These are phyloP conservation scores for Vitis rotundifolia DNA, from an alignment of 164 flowering plant genomes.

Conservation along the genomic window DNA sequence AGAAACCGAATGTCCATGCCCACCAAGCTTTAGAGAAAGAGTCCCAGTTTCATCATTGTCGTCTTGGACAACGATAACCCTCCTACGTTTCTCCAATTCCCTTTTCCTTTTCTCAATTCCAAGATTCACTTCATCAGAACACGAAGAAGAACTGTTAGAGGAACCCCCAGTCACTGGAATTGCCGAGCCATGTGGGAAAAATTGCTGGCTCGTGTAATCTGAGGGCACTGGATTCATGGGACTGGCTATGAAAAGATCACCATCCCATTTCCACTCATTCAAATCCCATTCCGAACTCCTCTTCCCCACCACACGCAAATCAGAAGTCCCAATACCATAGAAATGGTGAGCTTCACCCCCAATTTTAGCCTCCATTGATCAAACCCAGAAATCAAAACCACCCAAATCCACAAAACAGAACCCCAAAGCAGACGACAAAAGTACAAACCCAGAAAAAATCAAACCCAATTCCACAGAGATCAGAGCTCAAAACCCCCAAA, in stretches of 20 bases:
- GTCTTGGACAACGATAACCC: constrained; percentile 44
- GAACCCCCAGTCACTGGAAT: constrained; percentile 25
- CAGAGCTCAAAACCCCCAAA: constrained; percentile 13
- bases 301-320: constrained; percentile 47
- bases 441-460: background rate
- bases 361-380: constrained; percentile 59
- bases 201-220: constrained; percentile 42
- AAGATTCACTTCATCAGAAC: constrained; percentile 40
- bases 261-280: constrained; percentile 97
- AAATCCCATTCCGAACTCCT: constrained; percentile 73
- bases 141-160: constrained; percentile 39
- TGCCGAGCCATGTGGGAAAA: constrained; percentile 44
- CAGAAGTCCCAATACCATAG: constrained; percentile 35
- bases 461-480: constrained; percentile 9
- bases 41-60: constrained; percentile 50
- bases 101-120: constrained; percentile 25
- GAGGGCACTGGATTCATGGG: constrained; percentile 42
- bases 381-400: constrained; percentile 9
- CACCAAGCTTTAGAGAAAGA: constrained; percentile 77
- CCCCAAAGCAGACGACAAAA: constrained; percentile 1
- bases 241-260: constrained; percentile 68
- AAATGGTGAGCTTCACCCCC: constrained; percentile 44
- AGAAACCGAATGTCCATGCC: constrained; percentile 35
- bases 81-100: constrained; percentile 62
- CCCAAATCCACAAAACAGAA: constrained; percentile 8